Evolutionary conservation across 1,284 basidiomycete species (phyloP).

Genomic region (Cryptococcus sp.): DNA sequence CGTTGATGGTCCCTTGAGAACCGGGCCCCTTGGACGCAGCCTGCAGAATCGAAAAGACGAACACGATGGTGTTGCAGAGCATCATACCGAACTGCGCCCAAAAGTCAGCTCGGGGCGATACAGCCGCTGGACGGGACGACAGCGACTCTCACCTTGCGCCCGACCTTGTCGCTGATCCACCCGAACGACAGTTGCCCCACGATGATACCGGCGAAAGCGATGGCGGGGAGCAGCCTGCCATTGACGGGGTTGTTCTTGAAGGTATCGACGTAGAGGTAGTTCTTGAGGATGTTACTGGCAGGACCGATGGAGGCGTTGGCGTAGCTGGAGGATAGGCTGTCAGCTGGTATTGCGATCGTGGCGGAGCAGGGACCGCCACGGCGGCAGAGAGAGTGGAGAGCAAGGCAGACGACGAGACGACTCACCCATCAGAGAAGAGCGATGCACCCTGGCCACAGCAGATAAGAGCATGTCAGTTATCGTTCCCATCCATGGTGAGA

Average conservation of each 20-base stretch:
- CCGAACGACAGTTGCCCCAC: slow-evolving; percentile 57
- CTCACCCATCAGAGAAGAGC: slow-evolving; percentile 77
- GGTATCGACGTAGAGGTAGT: slow-evolving; percentile 60
- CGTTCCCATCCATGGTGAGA: too few species aligned
- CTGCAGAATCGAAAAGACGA: slow-evolving; percentile 72
- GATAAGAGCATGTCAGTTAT: too few species aligned
- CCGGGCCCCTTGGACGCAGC: slow-evolving; percentile 70
- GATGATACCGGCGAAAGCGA: slow-evolving; percentile 77
- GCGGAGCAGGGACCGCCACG: neutral
- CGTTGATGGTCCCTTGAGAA: slow-evolving; percentile 62
- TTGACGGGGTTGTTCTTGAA: slow-evolving; percentile 57
- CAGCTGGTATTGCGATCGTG: neutral
- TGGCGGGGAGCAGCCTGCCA: slow-evolving; percentile 59
- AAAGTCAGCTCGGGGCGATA: slow-evolving; percentile 39
- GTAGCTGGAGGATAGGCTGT: slow-evolving; percentile 54
- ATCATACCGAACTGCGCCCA: slow-evolving; percentile 53
- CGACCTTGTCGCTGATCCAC: slow-evolving; percentile 78
- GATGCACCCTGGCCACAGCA: slow-evolving; percentile 60
- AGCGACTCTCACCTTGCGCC: slow-evolving; percentile 89
- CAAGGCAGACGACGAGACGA: neutral
- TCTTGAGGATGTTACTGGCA: slow-evolving; percentile 57
- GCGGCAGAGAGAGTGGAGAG: neutral
- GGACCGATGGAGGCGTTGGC: slow-evolving; percentile 71
- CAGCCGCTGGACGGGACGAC: slow-evolving; percentile 44
- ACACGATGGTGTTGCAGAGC: slow-evolving; percentile 70